Percentiles rank a stretch among this genome's conserved stretches.
Conservation (phyloP, 1,139 yeast genomes). For the Torulaspora pretoriensis region DNA sequence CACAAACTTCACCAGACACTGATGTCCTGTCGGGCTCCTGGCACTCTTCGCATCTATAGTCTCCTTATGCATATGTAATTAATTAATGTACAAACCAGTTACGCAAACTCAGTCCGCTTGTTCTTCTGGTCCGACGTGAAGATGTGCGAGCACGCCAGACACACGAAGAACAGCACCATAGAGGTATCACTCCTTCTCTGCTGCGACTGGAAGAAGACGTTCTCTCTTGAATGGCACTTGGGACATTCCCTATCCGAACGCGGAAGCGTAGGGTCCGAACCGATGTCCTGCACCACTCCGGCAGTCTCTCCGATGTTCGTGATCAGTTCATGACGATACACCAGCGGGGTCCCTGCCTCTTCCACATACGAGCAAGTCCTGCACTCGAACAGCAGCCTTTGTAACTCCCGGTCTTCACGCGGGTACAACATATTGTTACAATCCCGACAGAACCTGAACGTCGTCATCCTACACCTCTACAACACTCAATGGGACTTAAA, state of each 20-base stretch:
- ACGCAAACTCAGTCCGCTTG: constrained; percentile 34
- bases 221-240: constrained; percentile 76
- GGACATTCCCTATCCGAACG: constrained; percentile 93
- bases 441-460: constrained; percentile 88
- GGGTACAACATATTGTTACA: constrained; percentile 99
- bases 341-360: constrained; percentile 82
- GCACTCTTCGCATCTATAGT: constrained; percentile 3
- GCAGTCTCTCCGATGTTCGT: constrained; percentile 89
- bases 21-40: background rate
- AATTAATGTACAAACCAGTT: constrained; percentile 5
- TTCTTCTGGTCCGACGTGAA: constrained; percentile 44
- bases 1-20: constrained; percentile 5
- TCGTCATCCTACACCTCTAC: constrained; percentile 52
- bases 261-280: constrained; percentile 93
- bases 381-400: constrained; percentile 80
- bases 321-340: constrained; percentile 88
- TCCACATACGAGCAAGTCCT: constrained; percentile 94
- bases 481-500: background rate
- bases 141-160: constrained; percentile 78
- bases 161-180: constrained; percentile 92
- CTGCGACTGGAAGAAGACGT: constrained; percentile 95
- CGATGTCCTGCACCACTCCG: constrained; percentile 95
- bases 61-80: constrained; percentile 12
- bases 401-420: constrained; percentile 76
- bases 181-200: constrained; percentile 92